These are phyloP conservation scores for Emergomyces africanus DNA, from an alignment of 2,329 filamentous ascomycete genomes.

Conservation along the genomic window DNA sequence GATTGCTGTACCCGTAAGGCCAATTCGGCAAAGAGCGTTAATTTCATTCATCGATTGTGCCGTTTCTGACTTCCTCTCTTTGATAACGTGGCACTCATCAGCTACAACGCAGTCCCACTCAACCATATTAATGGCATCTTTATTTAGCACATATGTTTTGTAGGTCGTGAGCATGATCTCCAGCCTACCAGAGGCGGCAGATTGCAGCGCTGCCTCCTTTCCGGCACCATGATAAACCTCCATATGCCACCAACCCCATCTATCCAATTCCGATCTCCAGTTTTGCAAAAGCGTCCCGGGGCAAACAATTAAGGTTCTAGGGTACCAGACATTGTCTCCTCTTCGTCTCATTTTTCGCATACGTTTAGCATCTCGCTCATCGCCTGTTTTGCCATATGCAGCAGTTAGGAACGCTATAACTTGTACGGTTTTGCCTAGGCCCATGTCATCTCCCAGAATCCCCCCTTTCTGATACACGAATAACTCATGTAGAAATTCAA, in stretches of 20 bases:
- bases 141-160: conserved; percentile 67
- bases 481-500: conserved; percentile 69
- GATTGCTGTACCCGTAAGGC: conserved; percentile 87
- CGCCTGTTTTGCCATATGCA: conserved; percentile 87
- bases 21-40: conserved; percentile 84
- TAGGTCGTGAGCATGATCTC: conserved; percentile 96
- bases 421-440: conserved; percentile 91
- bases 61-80: conserved; percentile 62
- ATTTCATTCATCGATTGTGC: conserved; percentile 81
- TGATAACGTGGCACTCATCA: conserved; percentile 86
- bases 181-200: conserved; percentile 60
- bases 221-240: conserved; percentile 66
- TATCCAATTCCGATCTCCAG: conserved; percentile 72
- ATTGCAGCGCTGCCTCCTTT: conserved; percentile 57
- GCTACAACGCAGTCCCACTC: conserved; percentile 91
- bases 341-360: conserved; percentile 72
- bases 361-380: conserved; percentile 69
- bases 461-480: conserved; percentile 88
- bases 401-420: conserved; percentile 84
- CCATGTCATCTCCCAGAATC: conserved; percentile 95
- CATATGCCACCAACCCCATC: conserved; percentile 94
- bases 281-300: conserved; percentile 81
- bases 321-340: conserved; percentile 58
- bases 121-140: conserved; percentile 65
- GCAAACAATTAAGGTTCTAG: conserved; percentile 71